Conservation (phyloP, 805 yeast genomes). For the Saturnispora kantuleensis region DNA sequence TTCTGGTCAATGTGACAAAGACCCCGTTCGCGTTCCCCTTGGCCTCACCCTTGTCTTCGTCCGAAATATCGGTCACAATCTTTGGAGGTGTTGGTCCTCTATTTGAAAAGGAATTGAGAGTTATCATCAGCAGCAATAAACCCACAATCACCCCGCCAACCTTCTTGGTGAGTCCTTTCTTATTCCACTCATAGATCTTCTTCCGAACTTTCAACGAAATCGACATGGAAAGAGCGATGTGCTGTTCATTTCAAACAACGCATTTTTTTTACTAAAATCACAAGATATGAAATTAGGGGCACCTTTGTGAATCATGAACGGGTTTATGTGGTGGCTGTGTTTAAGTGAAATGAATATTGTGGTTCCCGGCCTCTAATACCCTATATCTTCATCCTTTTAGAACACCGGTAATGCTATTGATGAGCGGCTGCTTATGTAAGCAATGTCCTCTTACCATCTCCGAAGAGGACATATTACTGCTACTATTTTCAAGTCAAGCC, state of each 20-base stretch:
- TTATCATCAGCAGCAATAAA: background rate
- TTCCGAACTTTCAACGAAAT: slow-evolving; percentile 4
- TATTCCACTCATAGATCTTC: slow-evolving; percentile 8
- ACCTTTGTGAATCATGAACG: no score
- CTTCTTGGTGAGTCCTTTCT: slow-evolving; percentile 3
- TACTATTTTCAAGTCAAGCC: no score
- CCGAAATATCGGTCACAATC: background rate
- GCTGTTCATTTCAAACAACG: no score
- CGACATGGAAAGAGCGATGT: slow-evolving; percentile 1
- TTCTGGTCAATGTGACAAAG: slow-evolving; percentile 70
- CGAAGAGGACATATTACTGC: no score
- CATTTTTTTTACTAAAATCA: background rate
- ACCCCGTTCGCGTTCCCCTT: slow-evolving; percentile 37
- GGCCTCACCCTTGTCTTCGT: background rate
- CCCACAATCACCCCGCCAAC: background rate
- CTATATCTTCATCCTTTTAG: no score
- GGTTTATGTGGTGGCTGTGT: no score
- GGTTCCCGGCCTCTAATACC: no score
- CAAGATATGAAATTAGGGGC: background rate
- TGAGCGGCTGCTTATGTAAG: no score
- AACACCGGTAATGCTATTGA: no score
- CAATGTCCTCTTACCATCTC: no score
- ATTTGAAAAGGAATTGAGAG: slow-evolving; percentile 3
- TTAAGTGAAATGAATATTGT: no score
- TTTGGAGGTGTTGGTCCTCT: background rate